Evolutionary conservation across 1,284 basidiomycete species (phyloP), one percentile per base, ranked within the genome.

Genomic region (Microbotryum scabiosae): DNA sequence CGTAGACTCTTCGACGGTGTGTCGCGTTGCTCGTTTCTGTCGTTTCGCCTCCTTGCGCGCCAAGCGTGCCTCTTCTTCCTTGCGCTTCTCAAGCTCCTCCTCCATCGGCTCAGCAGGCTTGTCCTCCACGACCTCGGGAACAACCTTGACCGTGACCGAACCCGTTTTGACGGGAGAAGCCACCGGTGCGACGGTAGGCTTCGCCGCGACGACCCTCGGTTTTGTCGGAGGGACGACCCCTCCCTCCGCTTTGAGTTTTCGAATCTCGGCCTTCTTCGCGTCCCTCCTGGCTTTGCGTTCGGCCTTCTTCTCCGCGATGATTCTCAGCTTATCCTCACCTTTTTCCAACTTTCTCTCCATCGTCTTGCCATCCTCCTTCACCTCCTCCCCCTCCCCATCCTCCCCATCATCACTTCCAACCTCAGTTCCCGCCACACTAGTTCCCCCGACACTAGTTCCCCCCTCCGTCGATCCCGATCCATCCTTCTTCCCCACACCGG

Each of bases 221-320:
- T 59, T 58, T 3, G 59, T 56, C 6, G 61, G 49, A 14, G 63
- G 59, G 0, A 54, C 47, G 21, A 45, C 32, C 5, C 54, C 56
- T 77, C 77, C 71, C 80, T 80, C 61, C 73, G 77, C 49, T 76
- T 77, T 54, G 73, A 75, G 46, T 59, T 53, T 61, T 61, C 58
- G 46, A 46, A 51, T 44, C 59, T 56, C 63, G 49, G 54, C 59
- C 61, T 72, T 76, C 75, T 69, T 72, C 26, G 69, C 61, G 25
- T 62, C 52, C 7, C 64, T 48, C 12, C 47, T 47, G 25, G 57
- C 56, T 23, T 62, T 59, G 6, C 64, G 61, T 32, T 53, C 56
- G 16, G 61, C 70, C 52, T 69, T 73, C 60, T 70, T 72, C 64
- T 67, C 70, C 5, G 56, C 63, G 41, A 61, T 63, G 23, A 52